Evolutionary conservation across 2,329 filamentous ascomycete genomes (phyloP), one percentile per base, ranked within the genome.

Genomic region (Fusarium nisikadoi): DNA sequence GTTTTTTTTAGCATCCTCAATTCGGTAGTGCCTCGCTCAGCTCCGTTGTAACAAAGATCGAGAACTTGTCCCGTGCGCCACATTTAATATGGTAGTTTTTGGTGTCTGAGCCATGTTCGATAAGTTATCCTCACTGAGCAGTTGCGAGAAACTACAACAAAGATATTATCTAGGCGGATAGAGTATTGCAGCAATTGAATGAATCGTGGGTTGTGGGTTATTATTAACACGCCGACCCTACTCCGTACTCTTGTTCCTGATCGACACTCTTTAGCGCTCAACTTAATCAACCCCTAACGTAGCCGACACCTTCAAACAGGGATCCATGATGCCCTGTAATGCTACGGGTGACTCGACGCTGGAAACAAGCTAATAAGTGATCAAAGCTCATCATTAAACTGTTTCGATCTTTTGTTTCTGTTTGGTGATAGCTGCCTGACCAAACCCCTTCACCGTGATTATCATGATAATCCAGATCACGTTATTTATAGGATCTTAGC

Each of bases 211-310:
- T 43, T 33, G 23, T 35, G 42, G 43, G 23, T 33, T 43, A 55
- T 31, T 39, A 49, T 29, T 27, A n/a, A 27, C 33, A 41, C 25
- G 11, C 23, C 49, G 27, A 35, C 41, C 54, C 23, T 29, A 29
- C 29, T 11, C 23, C 23, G 23, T 25, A 25, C 23, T 25, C 23
- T 47, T 63, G 71, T 73, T 65, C 71, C 68, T 73, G 71, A 73
- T 73, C 68, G 71, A 57, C 71, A 42, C 50, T 20, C 46, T 64
- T 31, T 74, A 61, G 71, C 71, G 71, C 71, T 66, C 69, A 72
- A 68, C 50, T 43, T 46, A 62, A 47, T 68, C 54, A 64, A 61
- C 41, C 39, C 58, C 27, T 33, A 63, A 68, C 65, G 29, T 62
- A 68, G n/a, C 46, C 43, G 20, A 66, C 33, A 56, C 29, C 50